Evolutionary conservation across 257 asterid genomes (phyloP), one percentile per base, ranked within the genome.

Genomic region (Osmanthus fragrans): DNA sequence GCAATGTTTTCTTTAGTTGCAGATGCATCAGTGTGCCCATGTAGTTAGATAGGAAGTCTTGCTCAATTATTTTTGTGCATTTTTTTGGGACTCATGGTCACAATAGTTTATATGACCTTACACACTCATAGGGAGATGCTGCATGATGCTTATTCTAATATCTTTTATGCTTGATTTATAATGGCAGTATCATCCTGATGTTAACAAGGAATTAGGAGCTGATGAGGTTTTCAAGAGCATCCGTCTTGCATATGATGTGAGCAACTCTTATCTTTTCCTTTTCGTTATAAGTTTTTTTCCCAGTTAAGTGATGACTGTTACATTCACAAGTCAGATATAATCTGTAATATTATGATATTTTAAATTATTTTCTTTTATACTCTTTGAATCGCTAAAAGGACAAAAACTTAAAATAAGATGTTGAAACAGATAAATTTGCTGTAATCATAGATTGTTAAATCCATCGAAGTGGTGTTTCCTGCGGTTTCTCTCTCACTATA

Each of bases 151-250:
- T 58, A 2, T 21, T 58, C 29, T 58, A 23, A 58, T 63, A 71
- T 75, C 60, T 45, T 63, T 37, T 82, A 16, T 70, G n/a, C 73
- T 82, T 73, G 33, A 56, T 76, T 78, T 77, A 58, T 79, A 70
- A 69, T 75, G 86, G 88, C 97, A 94, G 98, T 89, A 86, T 84
- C 98, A 94, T 82, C 98, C 97, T 58, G 98, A 92, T 85, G 96
- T 92, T 79, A 94, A 90, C 90, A 94, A 94, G 89, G 88, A 83
- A 79, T 77, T 82, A 69, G 89, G 93, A 72, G 91, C 97, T 79
- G 81, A 82, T 74, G 93, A 87, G 80, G 88, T 81, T 82, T 94
- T 92, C 86, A 90, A 88, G 89, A 90, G 84, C 86, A 88, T 94
- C 82, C 91, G 89, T 36, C 94, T 81, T 84, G 96, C 98, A 40